Evolutionary conservation across 2,329 filamentous ascomycete genomes (phyloP), one percentile per base, ranked within the genome.

Genomic region (Fragosphaeria purpurea): DNA sequence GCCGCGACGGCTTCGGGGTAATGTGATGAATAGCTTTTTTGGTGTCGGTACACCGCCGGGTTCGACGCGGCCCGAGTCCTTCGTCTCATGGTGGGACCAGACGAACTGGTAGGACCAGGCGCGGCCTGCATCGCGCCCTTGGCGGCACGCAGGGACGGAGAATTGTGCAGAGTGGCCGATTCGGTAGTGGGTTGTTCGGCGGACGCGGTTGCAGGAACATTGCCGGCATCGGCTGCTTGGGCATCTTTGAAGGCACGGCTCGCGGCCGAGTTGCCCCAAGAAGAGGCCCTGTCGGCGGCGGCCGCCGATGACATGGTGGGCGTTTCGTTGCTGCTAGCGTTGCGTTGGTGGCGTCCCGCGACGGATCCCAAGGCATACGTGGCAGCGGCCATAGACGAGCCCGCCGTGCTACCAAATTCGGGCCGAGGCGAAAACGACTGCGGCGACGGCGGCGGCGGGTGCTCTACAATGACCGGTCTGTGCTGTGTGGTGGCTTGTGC

Each of bases 91-190:
- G 46, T 43, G 12, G 39, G 32, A 12, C 7, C 34, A 4, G 47
- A 49, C n/a, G n/a, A 13, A 40, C 39, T n/a, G 46, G 32, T 13
- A 2, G 41, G 12, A 13, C 10, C 33, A 13, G 44, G 8, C 4
- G 51, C 70, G 33, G 69, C 73, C 33, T 79, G 72, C 69, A 88
- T 82, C n/a, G 88, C 88, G 33, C 82, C 86, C 46, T 83, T 85
- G 10, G 88, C 89, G 41, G 88, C 88, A 38, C 79, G 70, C 44
- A 91, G 71, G 1, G 88, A 88, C 53, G 79, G 82, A 54, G 79
- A 77, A 38, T 73, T 75, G 43, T 76, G 75, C 32, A 82, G 66
- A 8, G 62, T 55, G 13, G 59, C 53, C 1, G 50, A 10, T 10
- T 52, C 53, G 13, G 44, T 50, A 5, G 40, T 48, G 3, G 50